A percentile compares a stretch with the other conserved stretches of the same genome.
Evolutionary conservation across 495 filamentous ascomycete genomes (phyloP).

Genomic region (Talaromyces borbonicus): DNA sequence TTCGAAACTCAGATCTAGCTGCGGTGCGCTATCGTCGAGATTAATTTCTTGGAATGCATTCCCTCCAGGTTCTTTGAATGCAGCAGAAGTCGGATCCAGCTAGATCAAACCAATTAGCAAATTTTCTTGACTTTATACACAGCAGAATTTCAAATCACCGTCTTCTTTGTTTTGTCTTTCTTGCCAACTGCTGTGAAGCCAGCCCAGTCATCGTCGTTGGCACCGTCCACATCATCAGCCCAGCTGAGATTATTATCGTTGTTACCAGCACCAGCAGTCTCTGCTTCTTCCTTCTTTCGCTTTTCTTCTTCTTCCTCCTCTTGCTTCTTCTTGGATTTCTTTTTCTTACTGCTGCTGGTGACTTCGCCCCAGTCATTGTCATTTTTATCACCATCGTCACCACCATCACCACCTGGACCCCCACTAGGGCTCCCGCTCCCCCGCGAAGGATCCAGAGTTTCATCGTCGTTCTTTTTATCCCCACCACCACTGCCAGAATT

Average conservation of each 20-base stretch:
- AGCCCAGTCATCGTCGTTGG: slow-evolving; percentile 26
- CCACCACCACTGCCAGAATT: slow-evolving; percentile 16
- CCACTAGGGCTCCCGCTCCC: slow-evolving; percentile 26
- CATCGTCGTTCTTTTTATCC: slow-evolving; percentile 12
- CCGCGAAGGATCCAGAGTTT: slow-evolving; percentile 21
- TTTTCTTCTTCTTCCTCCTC: slow-evolving; percentile 30
- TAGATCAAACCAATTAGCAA: slow-evolving; percentile 9
- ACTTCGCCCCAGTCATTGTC: slow-evolving; percentile 32
- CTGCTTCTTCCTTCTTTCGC: slow-evolving; percentile 22
- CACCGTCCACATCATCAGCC: slow-evolving; percentile 28
- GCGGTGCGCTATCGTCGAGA: slow-evolving; percentile 30
- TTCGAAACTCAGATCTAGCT: slow-evolving; percentile 38
- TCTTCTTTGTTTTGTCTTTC: slow-evolving; percentile 42
- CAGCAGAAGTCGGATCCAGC: slow-evolving; percentile 11
- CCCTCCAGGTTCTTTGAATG: slow-evolving; percentile 15
- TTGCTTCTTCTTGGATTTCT: slow-evolving; percentile 28
- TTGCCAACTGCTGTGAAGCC: slow-evolving; percentile 24
- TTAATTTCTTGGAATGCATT: slow-evolving; percentile 38
- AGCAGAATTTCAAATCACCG: slow-evolving; percentile 20
- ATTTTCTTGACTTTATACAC: not conserved
- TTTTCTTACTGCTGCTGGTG: slow-evolving; percentile 29
- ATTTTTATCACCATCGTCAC: slow-evolving; percentile 17
- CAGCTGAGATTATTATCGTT: slow-evolving; percentile 30
- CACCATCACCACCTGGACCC: slow-evolving; percentile 17
- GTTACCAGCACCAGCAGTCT: slow-evolving; percentile 23